A percentile compares a stretch with the other conserved stretches of the same genome.
Evolutionary conservation across 805 yeast genomes (phyloP).

Genomic region (Starmerella asiatica): DNA sequence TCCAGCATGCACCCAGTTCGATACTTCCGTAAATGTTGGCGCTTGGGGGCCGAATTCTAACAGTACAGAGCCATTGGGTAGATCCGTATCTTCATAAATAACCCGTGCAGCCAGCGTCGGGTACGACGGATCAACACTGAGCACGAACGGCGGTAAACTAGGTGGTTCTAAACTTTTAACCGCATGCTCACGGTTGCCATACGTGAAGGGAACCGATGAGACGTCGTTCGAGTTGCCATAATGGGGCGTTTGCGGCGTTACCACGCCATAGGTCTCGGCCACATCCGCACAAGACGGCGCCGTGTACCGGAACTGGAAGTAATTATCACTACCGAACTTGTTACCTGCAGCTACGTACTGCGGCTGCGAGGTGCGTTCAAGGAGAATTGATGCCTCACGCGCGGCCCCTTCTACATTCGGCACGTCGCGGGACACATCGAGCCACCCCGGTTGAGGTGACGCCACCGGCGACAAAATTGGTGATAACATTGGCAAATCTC

Average conservation of each 20-base stretch:
- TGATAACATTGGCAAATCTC: too few relatives aligned
- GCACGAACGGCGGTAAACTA: conserved; percentile 24
- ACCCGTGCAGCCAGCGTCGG: conserved; percentile 2
- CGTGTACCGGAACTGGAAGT: conserved; percentile 1
- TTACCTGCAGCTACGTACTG: not conserved
- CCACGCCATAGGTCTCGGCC: conserved; percentile 32
- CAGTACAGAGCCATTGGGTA: not conserved
- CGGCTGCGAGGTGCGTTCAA: not conserved
- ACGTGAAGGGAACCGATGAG: conserved; percentile 41
- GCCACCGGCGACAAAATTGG: not conserved
- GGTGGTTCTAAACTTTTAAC: conserved; percentile 32
- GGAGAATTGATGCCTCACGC: conserved; percentile 3
- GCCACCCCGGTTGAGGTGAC: not conserved
- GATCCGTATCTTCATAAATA: conserved; percentile 3
- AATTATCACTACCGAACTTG: not conserved
- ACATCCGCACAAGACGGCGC: conserved; percentile 28
- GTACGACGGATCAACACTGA: not conserved
- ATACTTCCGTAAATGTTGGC: conserved; percentile 12
- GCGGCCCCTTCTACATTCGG: conserved; percentile 1
- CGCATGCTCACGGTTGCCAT: conserved; percentile 52
- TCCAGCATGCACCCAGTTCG: conserved; percentile 8
- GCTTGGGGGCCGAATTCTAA: conserved; percentile 9
- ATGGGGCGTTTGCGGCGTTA: conserved; percentile 49
- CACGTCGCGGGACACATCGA: not conserved
- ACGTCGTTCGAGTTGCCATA: conserved; percentile 43